Evolutionary conservation across 345 rosid genomes (phyloP), one percentile per base, ranked within the genome.

Genomic region (Gossypium sturtianum): DNA sequence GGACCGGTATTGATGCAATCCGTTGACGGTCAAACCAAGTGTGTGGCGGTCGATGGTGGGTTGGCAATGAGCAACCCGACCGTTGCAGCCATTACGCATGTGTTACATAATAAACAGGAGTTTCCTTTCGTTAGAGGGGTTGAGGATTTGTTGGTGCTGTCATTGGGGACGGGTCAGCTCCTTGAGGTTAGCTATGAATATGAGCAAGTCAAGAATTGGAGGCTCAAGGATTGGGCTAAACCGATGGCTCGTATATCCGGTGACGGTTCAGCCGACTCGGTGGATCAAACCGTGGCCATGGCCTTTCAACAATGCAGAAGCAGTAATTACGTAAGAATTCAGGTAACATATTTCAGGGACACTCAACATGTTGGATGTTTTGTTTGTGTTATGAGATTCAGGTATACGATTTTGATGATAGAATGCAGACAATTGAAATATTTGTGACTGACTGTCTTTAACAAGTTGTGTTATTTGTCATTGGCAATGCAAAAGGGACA

Each of bases 11-110:
- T 67, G 81, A 85, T 94, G 88, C 78, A 72, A 75, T 94, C 99
- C 0, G 81, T 92, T 0, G 97, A 92, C 62, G 91, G 93, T n/a
- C 88, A 72, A 77, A 92, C 95, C 45, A 74, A 76, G 74, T 95
- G 99, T 77, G 72, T 92, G 41, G 99, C 98, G 11, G 88, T 94
- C 12, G 98, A 92, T 29, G 98, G 98, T 1, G 98, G 96, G 2
- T 74, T 93, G 29, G 91, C 93, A 0, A 92, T 89, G 98, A 89
- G 83, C 70, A 94, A 94, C 76, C 98, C 98, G 9, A 80, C 98
- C 2, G 88, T 97, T 2, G 98, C 98, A 15, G 98, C 98, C 12
- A 92, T 94, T 44, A 94, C 98, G 66, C 98, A 94, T 82, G 98
- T 94, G 74, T 79, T 94, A 70, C 98, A 94, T 54, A 94, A 94